Evolutionary conservation across 2,329 filamentous ascomycete species (phyloP).

Genomic region (Claviceps sp.): DNA sequence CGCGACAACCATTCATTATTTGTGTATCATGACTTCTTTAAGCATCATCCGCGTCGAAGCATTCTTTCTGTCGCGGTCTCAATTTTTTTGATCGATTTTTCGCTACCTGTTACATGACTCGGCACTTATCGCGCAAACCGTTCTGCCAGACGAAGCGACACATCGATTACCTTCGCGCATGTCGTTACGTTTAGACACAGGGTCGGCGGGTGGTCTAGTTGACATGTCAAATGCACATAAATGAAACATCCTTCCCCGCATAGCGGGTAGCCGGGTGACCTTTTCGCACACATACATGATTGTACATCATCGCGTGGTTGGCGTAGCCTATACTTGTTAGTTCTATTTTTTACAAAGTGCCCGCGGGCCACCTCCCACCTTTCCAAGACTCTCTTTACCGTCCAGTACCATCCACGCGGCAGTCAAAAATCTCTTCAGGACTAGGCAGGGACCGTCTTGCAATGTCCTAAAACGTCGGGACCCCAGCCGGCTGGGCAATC

Average conservation of each 20-base stretch:
- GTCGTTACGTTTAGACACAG: slow-evolving; percentile 22
- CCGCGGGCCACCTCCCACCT: too few relatives aligned
- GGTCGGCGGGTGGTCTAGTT: slow-evolving; percentile 37
- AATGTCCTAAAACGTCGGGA: too few relatives aligned
- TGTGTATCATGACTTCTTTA: background rate
- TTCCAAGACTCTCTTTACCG: too few relatives aligned
- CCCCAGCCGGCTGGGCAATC: too few relatives aligned
- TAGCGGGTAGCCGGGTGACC: slow-evolving; percentile 43
- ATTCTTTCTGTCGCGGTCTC: background rate
- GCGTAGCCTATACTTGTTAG: too few relatives aligned
- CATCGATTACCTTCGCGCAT: slow-evolving; percentile 43
- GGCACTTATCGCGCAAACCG: slow-evolving; percentile 41
- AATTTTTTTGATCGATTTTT: slow-evolving; percentile 11
- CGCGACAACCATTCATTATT: too few relatives aligned
- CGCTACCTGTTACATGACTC: slow-evolving; percentile 31
- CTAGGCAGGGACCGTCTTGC: too few relatives aligned
- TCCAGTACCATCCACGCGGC: too few relatives aligned
- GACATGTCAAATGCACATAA: slow-evolving; percentile 40
- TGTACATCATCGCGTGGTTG: too few relatives aligned
- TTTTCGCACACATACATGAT: slow-evolving; percentile 13
- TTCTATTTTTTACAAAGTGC: too few relatives aligned
- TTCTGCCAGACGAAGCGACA: slow-evolving; percentile 46
- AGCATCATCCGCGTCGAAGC: background rate
- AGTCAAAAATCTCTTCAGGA: too few relatives aligned
- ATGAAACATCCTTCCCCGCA: slow-evolving; percentile 46